Base-by-base conservation (phyloP, 2,329 filamentous ascomycete species). In the Sporothrix luriei region DNA sequence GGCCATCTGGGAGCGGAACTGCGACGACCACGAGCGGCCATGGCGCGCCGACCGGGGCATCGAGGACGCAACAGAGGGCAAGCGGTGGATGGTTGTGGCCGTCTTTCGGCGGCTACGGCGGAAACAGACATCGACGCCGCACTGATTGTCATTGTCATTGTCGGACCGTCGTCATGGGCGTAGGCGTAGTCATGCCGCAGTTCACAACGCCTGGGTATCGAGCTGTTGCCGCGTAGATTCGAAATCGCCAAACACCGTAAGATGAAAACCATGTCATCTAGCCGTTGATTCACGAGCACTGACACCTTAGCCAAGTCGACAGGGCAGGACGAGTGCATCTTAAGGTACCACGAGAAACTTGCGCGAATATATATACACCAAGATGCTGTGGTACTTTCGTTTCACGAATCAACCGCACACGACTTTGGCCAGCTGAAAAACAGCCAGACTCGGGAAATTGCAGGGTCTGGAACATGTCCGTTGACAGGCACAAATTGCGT, bases 51-150 rank as follows among this genome's bases (percentile, higher is more conserved):
- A 90, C 75, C 82, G 88, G 7, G 88, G 88, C 1, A 74, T 78
- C 29, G 90, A 92, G 75, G 85, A 91, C 76, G 78, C 85, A 4
- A 84, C 82, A 0, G 84, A 84, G 76, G 81, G 88, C 74, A 93
- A 92, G 80, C 84, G 87, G 73, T 93, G 90, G 90, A 79, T 91
- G n/a, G 86, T 87, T 4, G 81, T 91, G 69, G 85, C 82, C 4
- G 79, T 85, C 70, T 75, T 89, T 74, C 71, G 69, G 14, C 70
- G 71, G 13, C 6, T 33, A 7, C n/a, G 33, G 46, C 59, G 13
- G 55, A 29, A 59, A n/a, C n/a, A 43, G 11, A 3, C 21, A 19
- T 29, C 40, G 13, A 1, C 59, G 29, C 29, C 21, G 59, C 40
- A 40, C 24, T 48, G 40, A 64, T n/a, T n/a, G n/a, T n/a, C n/a